Evolutionary conservation across 441 rosid genomes (phyloP), one percentile per base, ranked within the genome.

Genomic region (Aquilaria agallochum): DNA sequence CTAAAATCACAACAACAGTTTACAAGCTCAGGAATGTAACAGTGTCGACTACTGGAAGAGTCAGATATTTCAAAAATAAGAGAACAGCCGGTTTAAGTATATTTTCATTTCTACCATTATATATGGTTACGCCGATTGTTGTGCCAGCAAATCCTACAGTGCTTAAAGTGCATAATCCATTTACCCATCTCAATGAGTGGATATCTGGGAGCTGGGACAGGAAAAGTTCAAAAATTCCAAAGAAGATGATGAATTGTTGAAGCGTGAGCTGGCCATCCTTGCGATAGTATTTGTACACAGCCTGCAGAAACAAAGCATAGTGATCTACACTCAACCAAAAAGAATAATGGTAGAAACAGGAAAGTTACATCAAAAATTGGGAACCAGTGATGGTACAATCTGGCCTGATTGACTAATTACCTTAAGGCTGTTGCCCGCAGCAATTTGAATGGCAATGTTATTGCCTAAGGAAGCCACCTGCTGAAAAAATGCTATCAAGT

Each of bases 401-500:
- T 0, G 58, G 46, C 31, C 6, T 47, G 50, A 10, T 42, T 51
- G 60, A 56, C 68, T 15, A 10, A 20, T 20, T 20, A 79, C 84
- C 78, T 75, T 82, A 31, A 82, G 76, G 68, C 87, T 75, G 69
- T 78, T 80, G 3, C 85, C 85, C 30, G 83, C 78, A 36, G 84
- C 84, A 59, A 75, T 77, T 79, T 83, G 84, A 70, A 84, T 68
- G 55, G 83, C 80, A 46, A 79, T 72, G 66, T 77, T 81, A 61
- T 77, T 79, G 70, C 84, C 84, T 64, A 83, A 56, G n/a, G 86
- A 83, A 71, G 86, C 89, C 31, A 77, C 76, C 81, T 79, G 81
- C 75, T 81, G 86, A 64, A 81, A 79, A 68, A 74, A 73, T 36
- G 81, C 82, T 63, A 80, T 54, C 45, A 69, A 79, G 76, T 77